Conservation (phyloP, 208 protist species). For the Sergeia podlipaevii region DNA sequence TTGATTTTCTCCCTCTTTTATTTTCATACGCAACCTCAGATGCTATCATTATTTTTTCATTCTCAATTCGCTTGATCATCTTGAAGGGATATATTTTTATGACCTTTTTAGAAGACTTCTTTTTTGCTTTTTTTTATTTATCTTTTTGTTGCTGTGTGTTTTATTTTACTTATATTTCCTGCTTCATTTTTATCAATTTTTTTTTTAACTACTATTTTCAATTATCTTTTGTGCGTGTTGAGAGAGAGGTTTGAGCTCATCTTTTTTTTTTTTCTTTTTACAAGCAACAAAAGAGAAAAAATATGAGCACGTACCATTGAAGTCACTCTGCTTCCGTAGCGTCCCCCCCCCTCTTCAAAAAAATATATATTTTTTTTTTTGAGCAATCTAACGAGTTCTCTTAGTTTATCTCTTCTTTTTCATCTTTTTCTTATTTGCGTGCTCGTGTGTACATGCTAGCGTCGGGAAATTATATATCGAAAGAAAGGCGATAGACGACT, state of each 20-base stretch:
- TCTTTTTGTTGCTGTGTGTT: background rate
- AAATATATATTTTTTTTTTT: conserved; percentile 16
- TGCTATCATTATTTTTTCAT: conserved; percentile 1
- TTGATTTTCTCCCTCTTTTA: conserved; percentile 3
- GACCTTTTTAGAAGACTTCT: background rate
- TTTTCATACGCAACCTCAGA: no score
- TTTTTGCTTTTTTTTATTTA: conserved; percentile 1
- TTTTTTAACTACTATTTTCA: conserved; percentile 3
- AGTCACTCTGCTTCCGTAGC: no score
- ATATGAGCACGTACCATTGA: background rate
- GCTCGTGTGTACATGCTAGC: no score
- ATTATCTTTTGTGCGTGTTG: no score
- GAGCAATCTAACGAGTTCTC: background rate
- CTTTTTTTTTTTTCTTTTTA: background rate
- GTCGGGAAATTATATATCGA: no score
- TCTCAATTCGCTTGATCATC: no score
- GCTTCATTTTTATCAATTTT: conserved; percentile 2
- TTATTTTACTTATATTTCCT: background rate
- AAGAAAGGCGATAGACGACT: background rate
- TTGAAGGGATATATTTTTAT: conserved; percentile 12
- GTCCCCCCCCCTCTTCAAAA: background rate
- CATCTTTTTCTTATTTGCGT: background rate
- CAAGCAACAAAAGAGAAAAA: background rate
- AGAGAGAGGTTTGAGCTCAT: no score
- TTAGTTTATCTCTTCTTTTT: conserved; percentile 7